These are phyloP conservation scores for Stephania yunnanensis DNA, from an alignment of 164 flowering plant genomes.

Conservation along the genomic window DNA sequence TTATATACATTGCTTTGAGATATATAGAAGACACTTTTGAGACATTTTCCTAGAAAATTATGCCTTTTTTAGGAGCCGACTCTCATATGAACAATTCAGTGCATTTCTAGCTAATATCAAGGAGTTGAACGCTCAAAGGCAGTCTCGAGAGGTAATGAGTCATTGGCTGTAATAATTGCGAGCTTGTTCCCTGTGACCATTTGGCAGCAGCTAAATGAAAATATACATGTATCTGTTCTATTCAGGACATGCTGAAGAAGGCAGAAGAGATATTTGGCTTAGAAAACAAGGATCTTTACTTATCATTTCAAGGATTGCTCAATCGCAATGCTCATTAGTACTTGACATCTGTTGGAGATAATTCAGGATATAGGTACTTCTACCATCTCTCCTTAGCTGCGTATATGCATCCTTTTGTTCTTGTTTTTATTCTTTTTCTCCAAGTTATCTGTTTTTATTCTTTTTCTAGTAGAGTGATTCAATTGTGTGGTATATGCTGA, in stretches of 20 bases:
- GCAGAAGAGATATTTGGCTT: slow-evolving; percentile 90
- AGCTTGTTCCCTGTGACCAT: background rate
- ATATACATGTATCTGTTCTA: background rate
- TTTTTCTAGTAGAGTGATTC: background rate
- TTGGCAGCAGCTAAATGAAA: background rate
- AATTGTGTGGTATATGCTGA: background rate
- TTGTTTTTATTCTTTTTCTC: background rate
- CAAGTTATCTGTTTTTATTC: background rate
- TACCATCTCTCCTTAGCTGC: background rate
- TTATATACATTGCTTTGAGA: background rate
- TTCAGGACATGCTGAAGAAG: slow-evolving; percentile 83
- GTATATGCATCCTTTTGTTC: background rate
- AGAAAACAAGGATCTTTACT: slow-evolving; percentile 82
- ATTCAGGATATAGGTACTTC: slow-evolving; percentile 5
- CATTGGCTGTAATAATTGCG: background rate
- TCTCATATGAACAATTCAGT: slow-evolving; percentile 88
- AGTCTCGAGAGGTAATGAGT: slow-evolving; percentile 77
- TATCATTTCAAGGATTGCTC: slow-evolving; percentile 83
- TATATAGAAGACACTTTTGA: background rate
- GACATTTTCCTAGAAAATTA: background rate
- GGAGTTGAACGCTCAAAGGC: slow-evolving; percentile 88
- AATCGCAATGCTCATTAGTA: slow-evolving; percentile 50
- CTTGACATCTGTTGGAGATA: slow-evolving; percentile 1
- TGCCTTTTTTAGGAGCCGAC: slow-evolving; percentile 60
- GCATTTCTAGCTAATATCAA: slow-evolving; percentile 89